phyloP scores from a whole-genome alignment of 2,329 filamentous ascomycete species.

The Alternaria gaisen region DNA sequence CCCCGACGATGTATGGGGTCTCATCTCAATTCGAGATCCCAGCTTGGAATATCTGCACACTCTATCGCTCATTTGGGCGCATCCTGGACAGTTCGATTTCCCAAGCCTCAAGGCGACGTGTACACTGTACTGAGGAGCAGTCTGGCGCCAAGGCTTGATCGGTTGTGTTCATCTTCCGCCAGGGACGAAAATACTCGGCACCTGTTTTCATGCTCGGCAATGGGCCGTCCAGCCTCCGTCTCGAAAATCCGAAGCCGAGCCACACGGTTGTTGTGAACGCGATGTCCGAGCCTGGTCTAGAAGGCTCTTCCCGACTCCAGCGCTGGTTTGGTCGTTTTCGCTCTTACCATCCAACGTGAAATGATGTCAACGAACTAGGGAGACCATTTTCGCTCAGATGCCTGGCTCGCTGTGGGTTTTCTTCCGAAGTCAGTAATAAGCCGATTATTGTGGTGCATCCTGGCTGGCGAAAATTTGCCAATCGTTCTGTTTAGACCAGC shows the following conservation, averaged over 20 bases:
- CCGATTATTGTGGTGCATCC: background rate
- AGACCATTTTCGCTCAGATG: background rate
- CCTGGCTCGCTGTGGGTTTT: background rate
- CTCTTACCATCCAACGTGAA: background rate
- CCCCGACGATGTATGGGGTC: background rate
- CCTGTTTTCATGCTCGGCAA: constrained; percentile 26
- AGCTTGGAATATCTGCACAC: background rate
- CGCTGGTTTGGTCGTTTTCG: background rate
- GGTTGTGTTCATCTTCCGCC: background rate
- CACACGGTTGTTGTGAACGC: constrained; percentile 1
- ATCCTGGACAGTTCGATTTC: constrained; percentile 5
- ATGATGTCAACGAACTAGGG: constrained; percentile 14
- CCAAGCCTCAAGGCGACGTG: constrained; percentile 27
- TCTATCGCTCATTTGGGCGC: background rate
- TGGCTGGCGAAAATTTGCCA: constrained; percentile 4
- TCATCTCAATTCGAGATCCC: background rate
- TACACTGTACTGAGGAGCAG: constrained; percentile 8
- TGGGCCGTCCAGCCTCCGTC: constrained; percentile 30
- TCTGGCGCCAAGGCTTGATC: constrained; percentile 15
- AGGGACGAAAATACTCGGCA: constrained; percentile 33
- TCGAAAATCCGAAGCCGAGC: constrained; percentile 19
- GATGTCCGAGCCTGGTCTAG: background rate
- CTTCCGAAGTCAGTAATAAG: background rate
- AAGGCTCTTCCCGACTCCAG: constrained; percentile 5
- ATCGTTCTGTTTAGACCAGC: constrained; percentile 1